Percentiles rank a stretch among this genome's conserved stretches.
These are phyloP conservation scores for Lentinula boryana DNA, from an alignment of 768 basidiomycete genomes.

Conservation along the genomic window DNA sequence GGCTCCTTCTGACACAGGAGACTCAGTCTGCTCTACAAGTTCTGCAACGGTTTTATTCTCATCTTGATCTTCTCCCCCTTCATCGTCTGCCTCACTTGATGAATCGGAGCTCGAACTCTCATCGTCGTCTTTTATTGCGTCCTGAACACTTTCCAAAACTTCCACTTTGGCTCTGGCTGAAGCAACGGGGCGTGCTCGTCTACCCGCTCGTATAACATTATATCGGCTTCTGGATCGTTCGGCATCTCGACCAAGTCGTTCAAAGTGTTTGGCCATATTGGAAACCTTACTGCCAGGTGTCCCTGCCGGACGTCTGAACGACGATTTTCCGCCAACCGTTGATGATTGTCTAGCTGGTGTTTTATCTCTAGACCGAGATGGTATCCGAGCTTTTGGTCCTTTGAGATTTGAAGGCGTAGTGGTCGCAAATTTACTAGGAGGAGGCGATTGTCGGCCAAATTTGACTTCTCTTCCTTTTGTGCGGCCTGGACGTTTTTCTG, in stretches of 20 bases:
- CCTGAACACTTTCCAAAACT: constrained; percentile 83
- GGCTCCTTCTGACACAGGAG: constrained; percentile 20
- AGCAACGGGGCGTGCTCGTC: constrained; percentile 85
- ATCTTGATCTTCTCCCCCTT: constrained; percentile 17
- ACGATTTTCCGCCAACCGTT: constrained; percentile 38
- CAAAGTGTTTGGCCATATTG: constrained; percentile 87
- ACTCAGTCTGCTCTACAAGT: constrained; percentile 17
- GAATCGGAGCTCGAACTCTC: constrained; percentile 71
- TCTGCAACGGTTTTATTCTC: constrained; percentile 20
- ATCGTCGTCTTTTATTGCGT: constrained; percentile 76
- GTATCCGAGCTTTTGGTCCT: constrained; percentile 30
- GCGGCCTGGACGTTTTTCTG: constrained; percentile 54
- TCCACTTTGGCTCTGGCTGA: constrained; percentile 85
- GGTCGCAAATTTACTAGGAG: constrained; percentile 23
- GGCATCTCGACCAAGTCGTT: constrained; percentile 70
- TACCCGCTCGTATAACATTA: constrained; percentile 72
- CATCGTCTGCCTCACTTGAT: constrained; percentile 28
- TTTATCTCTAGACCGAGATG: constrained; percentile 36
- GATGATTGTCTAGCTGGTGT: constrained; percentile 36
- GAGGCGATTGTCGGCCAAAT: constrained; percentile 41
- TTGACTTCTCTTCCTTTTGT: constrained; percentile 30
- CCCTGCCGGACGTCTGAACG: constrained; percentile 47
- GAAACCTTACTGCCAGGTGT: constrained; percentile 68
- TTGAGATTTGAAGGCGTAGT: constrained; percentile 24
- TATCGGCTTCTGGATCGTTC: constrained; percentile 76